Conservation (phyloP, 2,329 filamentous ascomycete species). For the Exophiala viscosa region DNA sequence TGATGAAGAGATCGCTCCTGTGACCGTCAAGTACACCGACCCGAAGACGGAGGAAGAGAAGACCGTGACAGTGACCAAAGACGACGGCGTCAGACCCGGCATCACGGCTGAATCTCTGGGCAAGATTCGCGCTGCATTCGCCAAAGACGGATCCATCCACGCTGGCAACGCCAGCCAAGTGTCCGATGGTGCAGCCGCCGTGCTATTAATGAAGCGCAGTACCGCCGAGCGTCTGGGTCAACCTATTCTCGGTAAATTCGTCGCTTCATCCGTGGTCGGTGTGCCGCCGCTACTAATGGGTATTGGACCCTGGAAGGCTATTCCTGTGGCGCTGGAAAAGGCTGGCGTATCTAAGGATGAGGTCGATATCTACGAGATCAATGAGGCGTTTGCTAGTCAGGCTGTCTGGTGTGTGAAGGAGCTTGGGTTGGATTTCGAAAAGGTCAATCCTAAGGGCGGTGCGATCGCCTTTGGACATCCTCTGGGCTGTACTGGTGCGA, state of each 20-base stretch:
- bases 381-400: constrained; percentile 96
- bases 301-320: constrained; percentile 90
- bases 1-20: constrained; percentile 81
- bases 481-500: constrained; percentile 81
- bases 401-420: constrained; percentile 91
- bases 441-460: constrained; percentile 96
- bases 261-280: constrained; percentile 78
- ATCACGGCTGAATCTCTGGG: constrained; percentile 83
- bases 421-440: constrained; percentile 74
- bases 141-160: constrained; percentile 89
- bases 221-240: constrained; percentile 86
- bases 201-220: constrained; percentile 90
- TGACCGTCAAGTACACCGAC: constrained; percentile 83
- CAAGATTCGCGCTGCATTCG: constrained; percentile 88
- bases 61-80: constrained; percentile 74
- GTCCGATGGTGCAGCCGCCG: constrained; percentile 90
- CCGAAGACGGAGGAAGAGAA: constrained; percentile 84
- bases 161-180: constrained; percentile 95
- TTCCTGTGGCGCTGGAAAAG: constrained; percentile 84
- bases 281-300: constrained; percentile 95
- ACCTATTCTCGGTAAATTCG: constrained; percentile 87
- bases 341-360: constrained; percentile 83
- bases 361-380: constrained; percentile 97
- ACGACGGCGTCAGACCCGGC: constrained; percentile 81
- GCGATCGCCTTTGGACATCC: constrained; percentile 96